Base-by-base conservation (phyloP, 192 early-diverging fungal species). In the Linnemannia elongata region DNA sequence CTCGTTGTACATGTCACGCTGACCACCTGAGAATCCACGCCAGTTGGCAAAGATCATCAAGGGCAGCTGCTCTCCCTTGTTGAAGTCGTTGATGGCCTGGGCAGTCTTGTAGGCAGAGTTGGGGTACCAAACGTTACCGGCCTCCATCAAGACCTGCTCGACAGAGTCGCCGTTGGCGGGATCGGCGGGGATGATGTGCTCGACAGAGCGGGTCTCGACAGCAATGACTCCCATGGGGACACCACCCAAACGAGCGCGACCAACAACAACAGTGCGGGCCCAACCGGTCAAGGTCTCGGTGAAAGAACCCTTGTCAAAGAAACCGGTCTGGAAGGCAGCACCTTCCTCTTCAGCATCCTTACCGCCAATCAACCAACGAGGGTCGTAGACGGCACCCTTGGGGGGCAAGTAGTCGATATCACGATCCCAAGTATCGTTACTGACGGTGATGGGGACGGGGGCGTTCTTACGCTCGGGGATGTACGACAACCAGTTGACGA, bases 21-120 rank as follows among this genome's bases (percentile, higher is more conserved):
- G 98, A 78, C 98, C 98, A 75, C 98, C 98, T 39, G 97, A 97
- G 93, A 99, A 99, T 72, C 98, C 98, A 91, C 98, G 96, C 98
- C 98, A 99, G 96, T 99, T 99, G 88, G 98, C 98, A 94, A 99
- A 98, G 89, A 99, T 96, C 82, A 99, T 97, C 85, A 99, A 91
- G 30, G 98, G 98, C 78, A 99, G 91, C 82, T 98, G 97, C 90
- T 99, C 98, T 88, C 98, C 98, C 82, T 98, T 96, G 93, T 99
- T 98, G 69, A 99, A 99, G 91, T 99, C 98, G 83, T 96, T 95
- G 89, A 99, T 99, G 1, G 98, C 98, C 91, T 99, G 98, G 20
- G 98, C 97, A 33, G 98, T 99, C 93, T 99, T 99, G 93, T 93
- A 99, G n/a, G 98, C 96, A 60, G 97, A 98, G 93, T 98, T 98